Evolutionary conservation across 768 basidiomycete species (phyloP).

Genomic region (Panaeolus cyanescens): DNA sequence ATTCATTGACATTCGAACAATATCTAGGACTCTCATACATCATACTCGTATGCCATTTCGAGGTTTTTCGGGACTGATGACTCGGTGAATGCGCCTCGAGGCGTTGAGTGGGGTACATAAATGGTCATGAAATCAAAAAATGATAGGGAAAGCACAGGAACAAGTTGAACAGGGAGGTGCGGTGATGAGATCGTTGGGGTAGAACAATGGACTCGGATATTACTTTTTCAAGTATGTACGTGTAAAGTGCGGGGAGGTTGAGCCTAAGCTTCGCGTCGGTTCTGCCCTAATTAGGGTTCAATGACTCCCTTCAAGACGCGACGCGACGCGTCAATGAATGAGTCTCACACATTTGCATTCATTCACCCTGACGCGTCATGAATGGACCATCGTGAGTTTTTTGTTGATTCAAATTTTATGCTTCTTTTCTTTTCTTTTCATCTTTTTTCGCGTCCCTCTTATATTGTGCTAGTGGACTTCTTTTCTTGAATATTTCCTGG

Average conservation of each 20-base stretch:
- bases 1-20: neutral
- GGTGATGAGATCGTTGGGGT: neutral
- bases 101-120: neutral
- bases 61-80: neutral
- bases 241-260: neutral
- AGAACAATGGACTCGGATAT: constrained; percentile 1
- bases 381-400: neutral
- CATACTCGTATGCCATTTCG: neutral
- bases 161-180: neutral
- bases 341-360: neutral
- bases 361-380: neutral
- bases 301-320: neutral
- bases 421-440: neutral
- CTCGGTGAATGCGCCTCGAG: neutral
- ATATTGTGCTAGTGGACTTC: neutral
- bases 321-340: neutral
- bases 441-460: neutral
- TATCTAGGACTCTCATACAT: neutral
- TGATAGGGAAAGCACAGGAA: neutral
- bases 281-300: neutral
- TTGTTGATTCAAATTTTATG: neutral
- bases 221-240: neutral
- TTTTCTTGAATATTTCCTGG: neutral
- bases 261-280: neutral
- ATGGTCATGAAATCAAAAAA: neutral